These are phyloP conservation scores for Leccinum variicolor DNA, from an alignment of 768 basidiomycete species.

Conservation along the genomic window DNA sequence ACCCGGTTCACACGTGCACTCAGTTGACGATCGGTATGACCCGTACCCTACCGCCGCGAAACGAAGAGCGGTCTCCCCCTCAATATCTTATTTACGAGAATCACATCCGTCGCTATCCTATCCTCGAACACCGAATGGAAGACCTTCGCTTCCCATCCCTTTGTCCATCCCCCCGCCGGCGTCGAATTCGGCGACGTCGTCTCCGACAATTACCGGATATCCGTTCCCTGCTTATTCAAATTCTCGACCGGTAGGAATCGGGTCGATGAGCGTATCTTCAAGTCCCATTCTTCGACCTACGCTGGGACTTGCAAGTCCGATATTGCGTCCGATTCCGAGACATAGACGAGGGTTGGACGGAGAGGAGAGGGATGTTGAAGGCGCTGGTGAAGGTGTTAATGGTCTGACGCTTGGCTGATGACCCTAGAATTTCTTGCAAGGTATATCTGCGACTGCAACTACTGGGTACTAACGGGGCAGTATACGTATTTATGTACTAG, in stretches of 20 bases:
- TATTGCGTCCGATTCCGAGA: conserved; percentile 65
- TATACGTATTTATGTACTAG: conserved; percentile 2
- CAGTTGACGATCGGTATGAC: conserved; percentile 83
- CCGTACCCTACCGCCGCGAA: conserved; percentile 77
- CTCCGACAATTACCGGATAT: conserved; percentile 62
- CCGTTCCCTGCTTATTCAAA: conserved; percentile 41
- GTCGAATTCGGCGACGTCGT: conserved; percentile 64
- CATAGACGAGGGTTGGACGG: conserved; percentile 47
- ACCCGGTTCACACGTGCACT: conserved; percentile 8
- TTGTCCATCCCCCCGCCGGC: conserved; percentile 56
- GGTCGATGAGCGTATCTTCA: conserved; percentile 53
- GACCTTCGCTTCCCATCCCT: conserved; percentile 67
- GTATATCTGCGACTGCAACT: not conserved
- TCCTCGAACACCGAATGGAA: conserved; percentile 46
- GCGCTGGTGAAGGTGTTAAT: conserved; percentile 75
- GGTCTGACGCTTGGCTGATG: conserved; percentile 45
- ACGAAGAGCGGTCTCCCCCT: conserved; percentile 81
- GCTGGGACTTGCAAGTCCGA: conserved; percentile 72
- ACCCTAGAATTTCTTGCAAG: not conserved
- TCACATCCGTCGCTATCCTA: conserved; percentile 48
- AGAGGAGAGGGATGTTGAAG: conserved; percentile 71
- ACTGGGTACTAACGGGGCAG: not conserved
- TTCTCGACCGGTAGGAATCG: conserved; percentile 34
- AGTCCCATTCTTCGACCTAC: conserved; percentile 74
- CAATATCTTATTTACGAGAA: conserved; percentile 64